A percentile compares a stretch with the other conserved stretches of the same genome.
Conservation (phyloP, 2,329 filamentous ascomycete genomes). For the Fusarium buharicum region DNA sequence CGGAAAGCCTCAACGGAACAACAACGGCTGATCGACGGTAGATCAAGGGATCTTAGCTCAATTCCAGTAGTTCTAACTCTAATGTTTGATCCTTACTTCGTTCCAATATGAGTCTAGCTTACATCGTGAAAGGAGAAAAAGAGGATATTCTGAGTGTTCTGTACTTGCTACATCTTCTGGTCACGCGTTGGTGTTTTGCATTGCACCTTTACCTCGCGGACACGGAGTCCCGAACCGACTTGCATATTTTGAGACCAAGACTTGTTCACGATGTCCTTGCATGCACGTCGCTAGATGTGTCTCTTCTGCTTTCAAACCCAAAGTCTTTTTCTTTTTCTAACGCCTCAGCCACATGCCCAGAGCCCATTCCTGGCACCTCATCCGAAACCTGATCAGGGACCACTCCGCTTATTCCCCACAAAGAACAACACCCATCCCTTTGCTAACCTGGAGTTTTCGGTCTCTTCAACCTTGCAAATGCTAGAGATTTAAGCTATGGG, state of each 20-base stretch:
- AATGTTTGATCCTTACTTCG: background rate
- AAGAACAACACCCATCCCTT: too few species aligned
- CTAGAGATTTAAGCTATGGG: too few species aligned
- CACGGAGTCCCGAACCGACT: background rate
- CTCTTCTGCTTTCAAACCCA: background rate
- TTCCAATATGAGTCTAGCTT: background rate
- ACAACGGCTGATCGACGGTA: background rate
- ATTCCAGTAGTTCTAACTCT: background rate
- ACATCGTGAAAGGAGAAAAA: background rate
- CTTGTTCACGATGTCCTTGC: background rate
- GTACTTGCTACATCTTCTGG: too few species aligned
- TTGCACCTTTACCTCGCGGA: background rate
- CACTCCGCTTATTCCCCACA: too few species aligned
- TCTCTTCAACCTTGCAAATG: too few species aligned
- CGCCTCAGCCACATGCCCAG: background rate
- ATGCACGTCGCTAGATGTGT: background rate
- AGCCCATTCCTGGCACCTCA: background rate
- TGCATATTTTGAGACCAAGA: background rate
- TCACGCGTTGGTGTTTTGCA: background rate
- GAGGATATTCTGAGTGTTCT: too few species aligned
- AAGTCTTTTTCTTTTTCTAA: background rate
- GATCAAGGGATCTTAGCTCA: background rate
- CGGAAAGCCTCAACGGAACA: background rate
- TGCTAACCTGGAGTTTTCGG: too few species aligned
- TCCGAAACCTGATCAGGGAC: too few species aligned